Conservation (phyloP, 148 eudicot genomes). For the Rhododendron kiyosumense region DNA sequence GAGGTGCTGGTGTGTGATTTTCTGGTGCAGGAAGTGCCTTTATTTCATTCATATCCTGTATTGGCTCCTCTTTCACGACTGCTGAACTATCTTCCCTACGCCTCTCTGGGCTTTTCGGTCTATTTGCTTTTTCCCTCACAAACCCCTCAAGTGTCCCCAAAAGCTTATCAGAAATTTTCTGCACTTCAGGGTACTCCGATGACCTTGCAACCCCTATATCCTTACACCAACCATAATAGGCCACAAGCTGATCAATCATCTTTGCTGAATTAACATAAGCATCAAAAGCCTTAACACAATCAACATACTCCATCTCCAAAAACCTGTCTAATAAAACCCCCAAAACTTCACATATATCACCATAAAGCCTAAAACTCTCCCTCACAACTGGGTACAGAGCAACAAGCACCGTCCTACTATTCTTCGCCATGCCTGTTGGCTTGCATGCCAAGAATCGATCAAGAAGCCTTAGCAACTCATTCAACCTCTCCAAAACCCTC, state of each 20-base stretch:
- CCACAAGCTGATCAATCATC: conserved; percentile 50
- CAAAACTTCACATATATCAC: conserved; percentile 49
- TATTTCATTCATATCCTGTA: conserved; percentile 49
- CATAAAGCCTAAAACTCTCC: conserved; percentile 57
- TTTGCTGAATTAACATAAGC: conserved; percentile 44
- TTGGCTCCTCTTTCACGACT: conserved; percentile 8
- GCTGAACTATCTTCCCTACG: conserved; percentile 7
- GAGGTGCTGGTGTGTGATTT: conserved; percentile 28
- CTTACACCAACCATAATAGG: conserved; percentile 48
- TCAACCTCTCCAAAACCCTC: conserved; percentile 43
- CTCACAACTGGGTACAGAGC: conserved; percentile 41
- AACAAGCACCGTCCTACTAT: conserved; percentile 35
- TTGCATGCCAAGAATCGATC: conserved; percentile 44
- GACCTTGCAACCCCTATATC: conserved; percentile 40
- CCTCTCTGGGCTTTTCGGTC: conserved; percentile 17
- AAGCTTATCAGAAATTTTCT: conserved; percentile 38
- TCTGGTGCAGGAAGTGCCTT: conserved; percentile 52
- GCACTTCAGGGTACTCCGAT: conserved; percentile 52
- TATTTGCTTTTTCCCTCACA: conserved; percentile 37
- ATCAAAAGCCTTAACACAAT: conserved; percentile 46
- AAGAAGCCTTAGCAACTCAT: conserved; percentile 35
- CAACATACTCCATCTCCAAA: conserved; percentile 44
- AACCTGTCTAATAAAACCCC: conserved; percentile 36
- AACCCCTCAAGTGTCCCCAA: conserved; percentile 38
- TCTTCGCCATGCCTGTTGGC: conserved; percentile 37